phyloP scores from a whole-genome alignment of 257 asterid genomes.

The Solanum sitiens region DNA sequence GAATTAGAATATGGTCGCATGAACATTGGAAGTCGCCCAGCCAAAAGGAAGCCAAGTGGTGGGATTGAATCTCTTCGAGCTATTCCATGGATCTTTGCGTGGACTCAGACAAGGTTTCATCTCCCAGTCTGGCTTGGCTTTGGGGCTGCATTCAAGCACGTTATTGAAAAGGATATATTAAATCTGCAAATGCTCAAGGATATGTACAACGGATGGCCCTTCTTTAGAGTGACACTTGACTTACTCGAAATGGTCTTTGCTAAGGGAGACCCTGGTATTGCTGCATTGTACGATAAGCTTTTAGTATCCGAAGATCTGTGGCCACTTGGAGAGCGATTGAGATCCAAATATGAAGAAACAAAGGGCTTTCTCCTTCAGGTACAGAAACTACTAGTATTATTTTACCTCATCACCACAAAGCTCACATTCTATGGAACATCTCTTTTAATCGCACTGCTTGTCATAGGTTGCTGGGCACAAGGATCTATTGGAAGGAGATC shows the following conservation, averaged over 20 bases:
- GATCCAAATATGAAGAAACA: conserved; percentile 54
- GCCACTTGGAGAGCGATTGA: conserved; percentile 60
- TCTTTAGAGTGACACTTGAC: conserved; percentile 91
- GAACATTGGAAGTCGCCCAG: conserved; percentile 94
- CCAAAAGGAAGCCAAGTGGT: conserved; percentile 88
- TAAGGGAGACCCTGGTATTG: conserved; percentile 86
- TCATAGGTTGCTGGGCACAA: conserved; percentile 81
- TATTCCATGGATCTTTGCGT: conserved; percentile 97
- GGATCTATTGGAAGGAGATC: conserved; percentile 82
- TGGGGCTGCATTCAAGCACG: conserved; percentile 62
- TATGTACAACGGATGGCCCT: conserved; percentile 92
- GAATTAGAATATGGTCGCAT: conserved; percentile 89
- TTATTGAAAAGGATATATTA: conserved; percentile 42
- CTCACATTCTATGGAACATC: no score
- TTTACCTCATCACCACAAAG: neutral
- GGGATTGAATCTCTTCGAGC: conserved; percentile 93
- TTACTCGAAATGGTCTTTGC: conserved; percentile 89
- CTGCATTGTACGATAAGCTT: conserved; percentile 75
- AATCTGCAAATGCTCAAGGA: conserved; percentile 72
- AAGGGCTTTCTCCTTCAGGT: conserved; percentile 69
- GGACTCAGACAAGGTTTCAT: conserved; percentile 96
- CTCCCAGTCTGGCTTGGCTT: conserved; percentile 98
- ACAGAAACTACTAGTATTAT: neutral
- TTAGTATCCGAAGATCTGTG: conserved; percentile 53
- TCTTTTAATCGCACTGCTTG: neutral